Evolutionary conservation across 1,139 yeast species (phyloP), one percentile per base, ranked within the genome.

Genomic region (Kurtzmaniella quercitrusa): DNA sequence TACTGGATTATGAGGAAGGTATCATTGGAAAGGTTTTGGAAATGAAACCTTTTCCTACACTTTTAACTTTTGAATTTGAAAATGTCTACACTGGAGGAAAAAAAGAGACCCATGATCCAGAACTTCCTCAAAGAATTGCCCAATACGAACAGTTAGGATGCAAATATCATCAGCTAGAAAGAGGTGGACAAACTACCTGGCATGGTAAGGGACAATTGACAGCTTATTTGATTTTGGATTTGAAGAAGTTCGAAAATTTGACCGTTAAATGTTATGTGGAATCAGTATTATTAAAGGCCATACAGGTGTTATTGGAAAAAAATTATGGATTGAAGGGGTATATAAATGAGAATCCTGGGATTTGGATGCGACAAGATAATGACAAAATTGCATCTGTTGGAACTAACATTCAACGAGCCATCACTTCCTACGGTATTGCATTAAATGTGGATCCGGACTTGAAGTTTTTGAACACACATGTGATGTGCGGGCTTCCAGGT

Each of bases 121-220:
- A 70, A 0, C 52, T 63, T 12, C 61, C 54, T 1, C 67, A 57
- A 15, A 61, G 56, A 34, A 64, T 66, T 33, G 61, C 61, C 33
- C 69, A 67, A 6, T 77, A 78, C 21, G 72, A 75, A 41, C 45
- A 45, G 14, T 32, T 66, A 38, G 76, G 74, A 9, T 65, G 74
- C 45, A 51, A 56, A 30, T 87, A 80, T 55, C 76, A 82, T 21
- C 95, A 88, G 54, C 76, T 94, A 0, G 82, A 81, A 47, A 71
- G 99, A 47, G 99, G 99, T n/a, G 99, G 99, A 0, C 95, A 93
- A 59, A 81, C 93, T 1, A 93, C 98, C 0, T 94, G 88, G 74
- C 99, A 94, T 65, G 98, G 98, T 0, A 84, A 91, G 2, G 98
- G 98, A 0, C 99, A 94, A 61, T 61, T 89, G 38, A 96, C 91